A percentile compares a stretch with the other conserved stretches of the same genome.
phyloP scores from a whole-genome alignment of 2,329 filamentous ascomycete species.

The Exophiala alcalophila region DNA sequence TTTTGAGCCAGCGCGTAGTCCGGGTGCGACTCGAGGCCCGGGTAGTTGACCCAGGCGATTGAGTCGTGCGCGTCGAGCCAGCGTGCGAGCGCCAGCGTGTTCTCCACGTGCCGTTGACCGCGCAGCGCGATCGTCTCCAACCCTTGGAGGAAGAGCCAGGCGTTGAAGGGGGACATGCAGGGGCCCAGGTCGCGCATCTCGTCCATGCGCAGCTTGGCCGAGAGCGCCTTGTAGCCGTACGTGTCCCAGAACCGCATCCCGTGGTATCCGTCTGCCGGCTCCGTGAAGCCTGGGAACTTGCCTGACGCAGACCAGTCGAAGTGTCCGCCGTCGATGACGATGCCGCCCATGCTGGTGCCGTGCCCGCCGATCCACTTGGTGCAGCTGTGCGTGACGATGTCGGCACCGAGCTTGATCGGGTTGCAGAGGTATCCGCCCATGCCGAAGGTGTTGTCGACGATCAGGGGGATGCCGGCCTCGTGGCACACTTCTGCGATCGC shows the following conservation, averaged over 20 bases:
- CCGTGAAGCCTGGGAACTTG: conserved; percentile 85
- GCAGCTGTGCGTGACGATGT: conserved; percentile 86
- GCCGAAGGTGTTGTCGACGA: conserved; percentile 85
- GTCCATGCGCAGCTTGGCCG: conserved; percentile 82
- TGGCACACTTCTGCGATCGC: conserved; percentile 74
- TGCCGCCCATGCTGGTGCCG: conserved; percentile 75
- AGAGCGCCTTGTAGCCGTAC: conserved; percentile 77
- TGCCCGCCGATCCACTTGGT: conserved; percentile 94
- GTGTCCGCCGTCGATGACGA: conserved; percentile 78
- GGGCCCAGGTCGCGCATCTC: conserved; percentile 82
- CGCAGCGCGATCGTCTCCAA: conserved; percentile 85
- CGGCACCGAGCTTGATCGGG: conserved; percentile 80
- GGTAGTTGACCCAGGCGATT: conserved; percentile 92
- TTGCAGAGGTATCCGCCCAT: conserved; percentile 79
- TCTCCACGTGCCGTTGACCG: conserved; percentile 79
- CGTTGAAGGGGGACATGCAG: conserved; percentile 81
- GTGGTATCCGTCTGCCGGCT: conserved; percentile 85
- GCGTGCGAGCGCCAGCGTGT: conserved; percentile 74
- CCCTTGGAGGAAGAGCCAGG: conserved; percentile 85
- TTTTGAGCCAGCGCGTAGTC: conserved; percentile 78
- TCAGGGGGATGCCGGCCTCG: conserved; percentile 57
- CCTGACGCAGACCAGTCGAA: conserved; percentile 82
- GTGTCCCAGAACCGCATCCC: conserved; percentile 92
- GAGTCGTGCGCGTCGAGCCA: conserved; percentile 81
- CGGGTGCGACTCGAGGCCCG: conserved; percentile 75